Evolutionary conservation across 805 yeast species (phyloP), one percentile per base, ranked within the genome.

Genomic region (Clavispora vitiphila): DNA sequence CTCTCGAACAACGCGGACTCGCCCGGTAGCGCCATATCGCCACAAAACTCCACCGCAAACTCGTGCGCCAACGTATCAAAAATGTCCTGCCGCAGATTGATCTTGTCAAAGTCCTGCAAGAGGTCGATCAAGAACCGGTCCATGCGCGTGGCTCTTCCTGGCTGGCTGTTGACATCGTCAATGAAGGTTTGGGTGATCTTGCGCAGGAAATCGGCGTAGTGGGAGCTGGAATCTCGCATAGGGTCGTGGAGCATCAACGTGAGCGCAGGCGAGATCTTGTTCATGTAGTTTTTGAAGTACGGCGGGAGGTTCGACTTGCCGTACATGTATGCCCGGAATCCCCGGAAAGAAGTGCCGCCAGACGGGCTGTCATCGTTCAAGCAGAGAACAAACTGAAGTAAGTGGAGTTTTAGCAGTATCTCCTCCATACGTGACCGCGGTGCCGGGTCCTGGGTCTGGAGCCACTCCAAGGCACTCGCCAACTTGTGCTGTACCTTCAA

Each of bases 1-100:
- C 64, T 53, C 48, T 69, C 72, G 54, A 69, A 69, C 29, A 69
- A 49, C 5, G 72, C 64, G 2, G 72, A 65, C 46, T 69, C 71
- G 37, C 63, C 64, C 5, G 70, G 64, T 11, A 69, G 58, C 18
- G 54, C 54, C 57, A 67, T 51, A 35, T 61, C 62, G 27, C 61
- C 57, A 41, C 74, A 69, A 44, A 55, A 69, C 41, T 62, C 67
- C 1, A 69, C 62, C 8, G 66, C 62, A 43, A 69, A 67, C 41
- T 68, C 72, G 42, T 62, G 60, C 3, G 73, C 57, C n/a, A 69
- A 46, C 39, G 54, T 57, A 14, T 56, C 57, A 47, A 68, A 69
- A n/a, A 69, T 46, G 5, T 55, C 42, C 34, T 61, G 63, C 40
- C 51, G 49, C 12, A 43, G 43, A 35, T 63, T 61, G 35, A 69